phyloP scores from a whole-genome alignment of 805 yeast genomes.

The Scheffersomyces lignosus region DNA sequence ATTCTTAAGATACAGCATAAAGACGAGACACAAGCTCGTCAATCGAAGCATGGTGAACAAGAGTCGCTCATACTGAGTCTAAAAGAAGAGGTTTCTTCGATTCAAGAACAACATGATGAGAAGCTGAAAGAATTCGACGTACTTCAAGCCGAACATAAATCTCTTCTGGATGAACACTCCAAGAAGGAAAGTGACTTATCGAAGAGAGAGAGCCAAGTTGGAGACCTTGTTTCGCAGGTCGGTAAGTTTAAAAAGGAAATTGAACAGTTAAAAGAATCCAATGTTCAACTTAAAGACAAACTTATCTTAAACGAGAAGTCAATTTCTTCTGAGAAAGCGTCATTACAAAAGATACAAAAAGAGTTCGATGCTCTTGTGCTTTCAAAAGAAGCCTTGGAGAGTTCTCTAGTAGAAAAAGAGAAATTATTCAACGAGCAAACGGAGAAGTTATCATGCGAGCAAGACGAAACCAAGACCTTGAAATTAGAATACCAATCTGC shows the following conservation, averaged over 20 bases:
- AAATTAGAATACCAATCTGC: too few relatives aligned
- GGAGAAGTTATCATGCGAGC: too few relatives aligned
- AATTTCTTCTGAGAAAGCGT: too few relatives aligned
- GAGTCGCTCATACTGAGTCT: background rate
- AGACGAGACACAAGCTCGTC: slow-evolving; percentile 1
- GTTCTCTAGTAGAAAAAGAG: too few relatives aligned
- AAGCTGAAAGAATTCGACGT: background rate
- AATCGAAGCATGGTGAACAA: background rate
- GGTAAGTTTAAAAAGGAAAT: background rate
- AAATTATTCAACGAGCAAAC: too few relatives aligned
- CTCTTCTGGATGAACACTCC: background rate
- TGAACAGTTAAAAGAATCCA: too few relatives aligned
- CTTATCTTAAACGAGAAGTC: too few relatives aligned
- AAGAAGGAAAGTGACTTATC: background rate
- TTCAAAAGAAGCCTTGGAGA: too few relatives aligned
- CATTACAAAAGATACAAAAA: too few relatives aligned
- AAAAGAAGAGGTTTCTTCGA: background rate
- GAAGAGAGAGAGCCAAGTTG: background rate
- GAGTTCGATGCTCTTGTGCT: too few relatives aligned
- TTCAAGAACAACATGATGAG: background rate
- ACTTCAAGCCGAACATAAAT: background rate
- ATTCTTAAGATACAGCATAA: slow-evolving; percentile 1
- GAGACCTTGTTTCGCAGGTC: background rate
- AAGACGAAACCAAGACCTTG: too few relatives aligned
- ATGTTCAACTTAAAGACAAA: too few relatives aligned